These are phyloP conservation scores for Vickermania spadyakhi DNA, from an alignment of 208 protist species.

Conservation along the genomic window DNA sequence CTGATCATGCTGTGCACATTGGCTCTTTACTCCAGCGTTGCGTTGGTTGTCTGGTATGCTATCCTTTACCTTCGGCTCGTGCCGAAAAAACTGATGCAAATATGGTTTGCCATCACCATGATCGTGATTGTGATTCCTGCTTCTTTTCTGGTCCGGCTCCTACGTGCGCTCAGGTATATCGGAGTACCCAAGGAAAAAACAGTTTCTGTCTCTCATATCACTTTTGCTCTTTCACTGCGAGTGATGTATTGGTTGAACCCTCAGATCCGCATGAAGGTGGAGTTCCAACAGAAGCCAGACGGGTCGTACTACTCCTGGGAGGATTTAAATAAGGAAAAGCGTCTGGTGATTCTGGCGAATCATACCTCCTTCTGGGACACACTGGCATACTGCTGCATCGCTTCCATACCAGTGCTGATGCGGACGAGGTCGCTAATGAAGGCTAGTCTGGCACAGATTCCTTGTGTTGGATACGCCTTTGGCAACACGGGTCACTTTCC, in stretches of 20 bases:
- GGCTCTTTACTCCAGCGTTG: background rate
- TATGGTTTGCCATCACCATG: slow-evolving; percentile 33
- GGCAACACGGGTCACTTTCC: slow-evolving; percentile 49
- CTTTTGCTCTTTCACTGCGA: slow-evolving; percentile 19
- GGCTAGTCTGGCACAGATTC: slow-evolving; percentile 34
- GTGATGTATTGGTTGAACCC: slow-evolving; percentile 27
- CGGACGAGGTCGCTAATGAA: slow-evolving; percentile 48
- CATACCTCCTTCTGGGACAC: slow-evolving; percentile 71
- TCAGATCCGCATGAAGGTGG: slow-evolving; percentile 31
- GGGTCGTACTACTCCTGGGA: slow-evolving; percentile 14
- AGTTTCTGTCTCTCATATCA: slow-evolving; percentile 14
- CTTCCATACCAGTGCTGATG: slow-evolving; percentile 17
- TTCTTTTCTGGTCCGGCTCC: slow-evolving; percentile 18
- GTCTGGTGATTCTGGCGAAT: slow-evolving; percentile 32
- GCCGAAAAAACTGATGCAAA: slow-evolving; percentile 24
- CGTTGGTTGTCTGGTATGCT: slow-evolving; percentile 10
- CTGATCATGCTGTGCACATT: background rate
- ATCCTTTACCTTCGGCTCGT: slow-evolving; percentile 22
- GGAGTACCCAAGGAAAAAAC: slow-evolving; percentile 20
- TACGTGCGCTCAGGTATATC: slow-evolving; percentile 29
- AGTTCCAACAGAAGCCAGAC: slow-evolving; percentile 15
- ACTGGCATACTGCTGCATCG: slow-evolving; percentile 22
- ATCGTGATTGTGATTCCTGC: slow-evolving; percentile 18
- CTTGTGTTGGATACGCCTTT: slow-evolving; percentile 48
- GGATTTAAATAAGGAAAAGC: background rate